Percentiles rank a stretch among this genome's conserved stretches.
These are phyloP conservation scores for Talaromyces sp. DNA, from an alignment of 2,329 filamentous ascomycete species.

Conservation along the genomic window DNA sequence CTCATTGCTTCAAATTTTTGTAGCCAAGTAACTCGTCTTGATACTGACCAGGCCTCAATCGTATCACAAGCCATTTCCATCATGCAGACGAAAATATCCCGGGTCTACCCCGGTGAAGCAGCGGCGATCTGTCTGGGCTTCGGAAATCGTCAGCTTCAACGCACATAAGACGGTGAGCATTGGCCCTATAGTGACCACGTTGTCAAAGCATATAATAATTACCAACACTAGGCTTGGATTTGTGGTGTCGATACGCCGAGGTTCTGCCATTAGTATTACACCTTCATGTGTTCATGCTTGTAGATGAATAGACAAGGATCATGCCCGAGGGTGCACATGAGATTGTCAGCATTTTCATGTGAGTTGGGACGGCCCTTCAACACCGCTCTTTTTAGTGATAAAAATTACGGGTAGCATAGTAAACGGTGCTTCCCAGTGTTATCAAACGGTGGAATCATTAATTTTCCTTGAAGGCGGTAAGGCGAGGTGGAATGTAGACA, in stretches of 20 bases:
- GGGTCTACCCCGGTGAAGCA: background rate
- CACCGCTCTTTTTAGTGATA: background rate
- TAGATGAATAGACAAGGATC: background rate
- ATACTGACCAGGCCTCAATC: background rate
- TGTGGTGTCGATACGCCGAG: background rate
- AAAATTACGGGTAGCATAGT: background rate
- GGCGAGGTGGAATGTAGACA: background rate
- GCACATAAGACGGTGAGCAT: background rate
- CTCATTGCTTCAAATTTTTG: background rate
- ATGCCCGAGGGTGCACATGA: background rate
- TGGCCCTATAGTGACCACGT: background rate
- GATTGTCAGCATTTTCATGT: background rate
- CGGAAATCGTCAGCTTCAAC: background rate
- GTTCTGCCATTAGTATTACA: background rate
- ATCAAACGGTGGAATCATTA: too few relatives aligned
- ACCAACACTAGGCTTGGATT: background rate
- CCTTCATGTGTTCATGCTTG: background rate
- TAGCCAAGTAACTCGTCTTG: background rate
- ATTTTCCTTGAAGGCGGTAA: too few relatives aligned
- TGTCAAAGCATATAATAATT: background rate
- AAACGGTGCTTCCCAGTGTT: too few relatives aligned
- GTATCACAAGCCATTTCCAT: background rate
- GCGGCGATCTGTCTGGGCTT: background rate
- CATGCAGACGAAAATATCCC: background rate
- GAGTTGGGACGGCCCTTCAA: background rate